Conservation (phyloP, 345 rosid genomes). For the Eucalyptus erythrocorys region DNA sequence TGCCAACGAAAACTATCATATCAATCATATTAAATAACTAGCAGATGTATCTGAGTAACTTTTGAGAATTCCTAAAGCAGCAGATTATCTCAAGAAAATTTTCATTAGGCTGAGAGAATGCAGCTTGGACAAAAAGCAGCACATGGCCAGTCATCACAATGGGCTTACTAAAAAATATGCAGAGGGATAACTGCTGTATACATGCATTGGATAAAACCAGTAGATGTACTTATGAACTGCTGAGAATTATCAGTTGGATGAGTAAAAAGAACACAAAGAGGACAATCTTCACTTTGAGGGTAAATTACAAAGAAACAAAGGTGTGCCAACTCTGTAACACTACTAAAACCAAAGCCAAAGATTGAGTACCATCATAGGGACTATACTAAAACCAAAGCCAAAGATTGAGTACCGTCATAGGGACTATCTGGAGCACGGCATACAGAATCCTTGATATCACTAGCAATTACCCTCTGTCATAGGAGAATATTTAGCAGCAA, state of each 20-base stretch:
- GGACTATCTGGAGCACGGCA: conserved; percentile 98
- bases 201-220: background rate
- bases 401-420: conserved; percentile 57
- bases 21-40: background rate
- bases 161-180: background rate
- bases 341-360: background rate
- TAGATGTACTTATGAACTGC: background rate
- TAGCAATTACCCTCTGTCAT: conserved; percentile 78
- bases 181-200: background rate
- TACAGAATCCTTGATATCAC: conserved; percentile 95
- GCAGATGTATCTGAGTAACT: background rate
- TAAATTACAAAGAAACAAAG: background rate
- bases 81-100: background rate
- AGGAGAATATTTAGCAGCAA: conserved; percentile 7
- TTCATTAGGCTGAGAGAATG: background rate
- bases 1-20: background rate
- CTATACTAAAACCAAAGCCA: conserved; percentile 17
- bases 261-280: background rate
- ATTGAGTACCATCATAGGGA: conserved; percentile 72
- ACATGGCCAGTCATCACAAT: background rate
- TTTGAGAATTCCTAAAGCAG: background rate
- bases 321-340: background rate
- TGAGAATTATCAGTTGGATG: background rate
- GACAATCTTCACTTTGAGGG: background rate
- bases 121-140: background rate